phyloP scores from a whole-genome alignment of 495 filamentous ascomycete species.

The Aspergillus incahuasiensis region DNA sequence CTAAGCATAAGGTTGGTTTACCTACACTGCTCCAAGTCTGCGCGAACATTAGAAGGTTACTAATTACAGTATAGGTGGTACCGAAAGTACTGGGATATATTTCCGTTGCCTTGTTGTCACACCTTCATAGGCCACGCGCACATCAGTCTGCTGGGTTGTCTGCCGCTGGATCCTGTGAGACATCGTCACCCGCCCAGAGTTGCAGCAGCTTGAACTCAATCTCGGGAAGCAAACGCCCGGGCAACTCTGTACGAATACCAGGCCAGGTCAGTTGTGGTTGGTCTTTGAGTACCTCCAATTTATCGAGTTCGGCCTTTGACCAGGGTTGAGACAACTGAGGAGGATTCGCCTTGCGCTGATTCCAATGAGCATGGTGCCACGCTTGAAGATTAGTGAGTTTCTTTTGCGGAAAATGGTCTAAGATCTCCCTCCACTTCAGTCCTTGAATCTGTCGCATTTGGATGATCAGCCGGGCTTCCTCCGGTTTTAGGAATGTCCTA shows the following conservation, averaged over 20 bases:
- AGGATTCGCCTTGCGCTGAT: conserved; percentile 26
- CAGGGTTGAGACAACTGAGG: conserved; percentile 30
- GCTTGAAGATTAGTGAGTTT: conserved; percentile 18
- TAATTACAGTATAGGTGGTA: background rate
- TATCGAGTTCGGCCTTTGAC: conserved; percentile 29
- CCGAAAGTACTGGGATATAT: background rate
- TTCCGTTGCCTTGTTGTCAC: background rate
- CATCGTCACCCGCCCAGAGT: conserved; percentile 28
- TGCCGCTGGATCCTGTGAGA: conserved; percentile 4
- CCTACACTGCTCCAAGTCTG: background rate
- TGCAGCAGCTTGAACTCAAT: conserved; percentile 39
- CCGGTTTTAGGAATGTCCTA: conserved; percentile 27
- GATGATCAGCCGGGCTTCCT: conserved; percentile 33
- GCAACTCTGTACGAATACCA: conserved; percentile 26
- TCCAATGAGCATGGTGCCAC: conserved; percentile 36
- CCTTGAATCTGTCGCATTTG: conserved; percentile 28
- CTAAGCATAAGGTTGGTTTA: background rate
- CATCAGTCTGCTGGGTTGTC: conserved; percentile 3
- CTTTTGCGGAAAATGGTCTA: conserved; percentile 24
- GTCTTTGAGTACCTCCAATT: conserved; percentile 25
- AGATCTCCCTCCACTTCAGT: conserved; percentile 31
- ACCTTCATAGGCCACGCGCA: background rate
- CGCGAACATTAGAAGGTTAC: background rate
- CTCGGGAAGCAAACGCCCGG: conserved; percentile 29
- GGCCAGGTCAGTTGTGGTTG: conserved; percentile 31